These are phyloP conservation scores for Fusarium nanum DNA, from an alignment of 2,329 filamentous ascomycete genomes.

Conservation along the genomic window DNA sequence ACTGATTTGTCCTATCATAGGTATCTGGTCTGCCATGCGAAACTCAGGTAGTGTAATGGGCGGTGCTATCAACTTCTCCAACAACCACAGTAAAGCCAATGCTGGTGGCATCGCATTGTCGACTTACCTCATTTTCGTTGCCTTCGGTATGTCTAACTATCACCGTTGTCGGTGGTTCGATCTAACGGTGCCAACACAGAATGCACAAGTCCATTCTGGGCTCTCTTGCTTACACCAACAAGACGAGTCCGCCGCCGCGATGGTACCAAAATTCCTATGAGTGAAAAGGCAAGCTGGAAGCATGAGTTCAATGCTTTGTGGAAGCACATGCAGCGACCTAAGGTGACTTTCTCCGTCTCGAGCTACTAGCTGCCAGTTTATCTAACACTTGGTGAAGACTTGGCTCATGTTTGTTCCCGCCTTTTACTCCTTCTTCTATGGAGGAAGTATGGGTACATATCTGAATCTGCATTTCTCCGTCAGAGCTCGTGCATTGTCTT, in stretches of 20 bases:
- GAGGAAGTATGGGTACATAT: conserved; percentile 9
- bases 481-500: neutral
- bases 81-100: neutral
- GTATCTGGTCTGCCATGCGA: conserved; percentile 5
- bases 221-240: neutral
- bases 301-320: neutral
- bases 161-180: fast-evolving
- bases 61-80: conserved; percentile 4
- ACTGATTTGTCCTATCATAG: neutral
- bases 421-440: conserved; percentile 8
- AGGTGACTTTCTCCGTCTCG: neutral
- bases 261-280: neutral
- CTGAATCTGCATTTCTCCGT: neutral
- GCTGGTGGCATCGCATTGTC: neutral
- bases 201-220: neutral
- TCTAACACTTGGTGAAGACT: neutral
- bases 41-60: conserved; percentile 2
- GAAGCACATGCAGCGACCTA: neutral
- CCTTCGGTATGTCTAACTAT: neutral
- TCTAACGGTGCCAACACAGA: neutral
- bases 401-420: neutral
- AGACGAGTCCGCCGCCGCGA: neutral
- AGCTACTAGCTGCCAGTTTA: fast-evolving
- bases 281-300: neutral
- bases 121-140: conserved; percentile 1